Base-by-base conservation (phyloP, 805 yeast genomes). In the Tetrapisispora nanseiensis region DNA sequence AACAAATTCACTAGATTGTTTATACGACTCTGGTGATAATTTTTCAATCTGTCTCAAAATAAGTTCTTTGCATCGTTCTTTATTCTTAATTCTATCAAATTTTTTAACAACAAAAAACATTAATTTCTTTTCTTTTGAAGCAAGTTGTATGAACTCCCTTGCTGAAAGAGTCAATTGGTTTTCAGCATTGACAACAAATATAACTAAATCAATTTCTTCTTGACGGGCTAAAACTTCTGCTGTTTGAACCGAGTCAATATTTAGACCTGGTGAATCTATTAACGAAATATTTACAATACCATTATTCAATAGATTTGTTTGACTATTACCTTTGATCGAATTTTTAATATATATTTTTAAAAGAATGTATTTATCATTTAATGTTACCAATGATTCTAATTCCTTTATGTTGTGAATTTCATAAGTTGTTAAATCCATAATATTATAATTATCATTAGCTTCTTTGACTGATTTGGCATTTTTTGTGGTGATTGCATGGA, bases 181-280 rank as follows among this genome's bases (percentile, higher is more conserved):
- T 56, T 89, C 97, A 0, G 98, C 95, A 60, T 82, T 85, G 2
- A 92, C 95, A 2, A 94, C 97, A 67, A 92, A 94, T 1, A 92
- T 90, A 3, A 92, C 95, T 50, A 92, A 70, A 60, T 92, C 99
- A 47, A 92, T 92, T 56, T 92, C 98, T 56, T 92, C 97, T 66
- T 92, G 97, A 46, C 97, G 76, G 2, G 96, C 82, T 59, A 90
- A 89, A 0, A 92, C 87, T 56, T 90, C 95, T 1, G 95, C 85
- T 0, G 99, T 92, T 59, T 86, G 95, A 52, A 82, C 82, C 4
- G 92, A 84, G 55, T 90, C 97, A 72, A 87, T 72, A 59, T 92
- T 92, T 43, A 92, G 70, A 0, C 99, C 99, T 0, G 99, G 99
- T 0, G 97, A 97, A 66, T 92, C 99, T 41, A 92, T 92, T 46